These are phyloP conservation scores for Pichia sp. DNA, from an alignment of 1,139 yeast species.

Conservation along the genomic window DNA sequence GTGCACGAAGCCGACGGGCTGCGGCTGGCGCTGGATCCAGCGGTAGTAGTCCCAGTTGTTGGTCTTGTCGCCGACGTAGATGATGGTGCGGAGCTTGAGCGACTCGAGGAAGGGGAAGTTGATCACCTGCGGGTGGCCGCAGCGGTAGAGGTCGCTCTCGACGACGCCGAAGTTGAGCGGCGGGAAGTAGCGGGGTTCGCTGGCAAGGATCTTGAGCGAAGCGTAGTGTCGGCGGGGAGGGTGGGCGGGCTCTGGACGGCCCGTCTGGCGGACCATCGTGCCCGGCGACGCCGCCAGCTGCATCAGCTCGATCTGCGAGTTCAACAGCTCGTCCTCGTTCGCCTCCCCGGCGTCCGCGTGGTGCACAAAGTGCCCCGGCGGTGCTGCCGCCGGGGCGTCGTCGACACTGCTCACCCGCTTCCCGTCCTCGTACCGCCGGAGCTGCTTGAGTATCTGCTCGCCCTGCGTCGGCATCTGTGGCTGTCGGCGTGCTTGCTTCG, in stretches of 20 bases:
- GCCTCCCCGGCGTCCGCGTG: background rate
- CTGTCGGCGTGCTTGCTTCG: background rate
- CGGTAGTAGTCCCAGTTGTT: constrained; percentile 57
- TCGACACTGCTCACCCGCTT: background rate
- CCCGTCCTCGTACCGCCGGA: constrained; percentile 28
- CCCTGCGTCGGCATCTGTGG: constrained; percentile 29
- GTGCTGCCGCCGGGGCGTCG: background rate
- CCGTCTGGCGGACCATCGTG: background rate
- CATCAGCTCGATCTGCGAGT: constrained; percentile 11
- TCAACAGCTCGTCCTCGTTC: constrained; percentile 10
- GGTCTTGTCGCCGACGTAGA: constrained; percentile 75
- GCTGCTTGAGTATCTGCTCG: constrained; percentile 30
- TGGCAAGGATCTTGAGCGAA: constrained; percentile 28
- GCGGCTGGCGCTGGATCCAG: constrained; percentile 43
- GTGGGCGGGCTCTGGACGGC: background rate
- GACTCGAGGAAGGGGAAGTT: constrained; percentile 75
- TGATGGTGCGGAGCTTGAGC: constrained; percentile 68
- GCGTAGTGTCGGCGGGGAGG: constrained; percentile 21
- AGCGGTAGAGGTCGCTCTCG: constrained; percentile 79
- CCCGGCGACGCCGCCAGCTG: constrained; percentile 4
- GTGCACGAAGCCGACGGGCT: constrained; percentile 51
- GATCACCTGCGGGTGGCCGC: constrained; percentile 89
- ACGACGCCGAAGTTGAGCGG: constrained; percentile 89
- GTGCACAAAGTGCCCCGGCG: background rate
- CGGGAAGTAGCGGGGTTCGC: constrained; percentile 55